A percentile compares a stretch with the other conserved stretches of the same genome.
These are phyloP conservation scores for Planoprotostelium fungivorum DNA, from an alignment of 78 protist species.

Conservation along the genomic window DNA sequence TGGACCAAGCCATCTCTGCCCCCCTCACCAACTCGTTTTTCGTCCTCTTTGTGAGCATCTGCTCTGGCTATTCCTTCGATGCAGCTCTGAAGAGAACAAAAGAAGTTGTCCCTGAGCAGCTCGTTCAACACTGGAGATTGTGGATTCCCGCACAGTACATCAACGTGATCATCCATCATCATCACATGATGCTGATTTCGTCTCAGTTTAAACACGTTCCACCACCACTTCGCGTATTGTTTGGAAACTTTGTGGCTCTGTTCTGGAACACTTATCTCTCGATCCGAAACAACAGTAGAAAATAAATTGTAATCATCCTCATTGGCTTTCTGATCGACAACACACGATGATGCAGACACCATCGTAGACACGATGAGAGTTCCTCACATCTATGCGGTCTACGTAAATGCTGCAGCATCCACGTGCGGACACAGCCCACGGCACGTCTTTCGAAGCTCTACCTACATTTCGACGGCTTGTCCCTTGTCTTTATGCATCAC, in stretches of 20 bases:
- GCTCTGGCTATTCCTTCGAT: background rate
- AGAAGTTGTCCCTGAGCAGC: background rate
- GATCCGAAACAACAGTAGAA: background rate
- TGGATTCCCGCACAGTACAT: background rate
- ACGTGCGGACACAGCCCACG: too few relatives aligned
- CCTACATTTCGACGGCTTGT: too few relatives aligned
- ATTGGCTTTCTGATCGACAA: too few relatives aligned
- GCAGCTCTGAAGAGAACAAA: background rate
- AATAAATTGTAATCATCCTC: too few relatives aligned
- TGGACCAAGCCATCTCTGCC: background rate
- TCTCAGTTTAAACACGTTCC: background rate
- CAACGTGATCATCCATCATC: background rate
- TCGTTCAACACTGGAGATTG: background rate
- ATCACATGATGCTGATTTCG: background rate
- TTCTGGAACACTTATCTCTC: background rate
- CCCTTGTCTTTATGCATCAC: too few relatives aligned
- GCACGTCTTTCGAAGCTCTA: too few relatives aligned
- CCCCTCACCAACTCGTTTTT: background rate
- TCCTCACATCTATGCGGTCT: too few relatives aligned
- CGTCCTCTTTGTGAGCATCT: background rate
- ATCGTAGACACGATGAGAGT: too few relatives aligned
- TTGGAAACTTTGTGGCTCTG: background rate
- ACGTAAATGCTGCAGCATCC: too few relatives aligned
- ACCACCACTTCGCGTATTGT: background rate
- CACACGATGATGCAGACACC: too few relatives aligned